Conservation (phyloP, 495 filamentous ascomycete genomes). For the Pseudotulostoma volvatum region DNA sequence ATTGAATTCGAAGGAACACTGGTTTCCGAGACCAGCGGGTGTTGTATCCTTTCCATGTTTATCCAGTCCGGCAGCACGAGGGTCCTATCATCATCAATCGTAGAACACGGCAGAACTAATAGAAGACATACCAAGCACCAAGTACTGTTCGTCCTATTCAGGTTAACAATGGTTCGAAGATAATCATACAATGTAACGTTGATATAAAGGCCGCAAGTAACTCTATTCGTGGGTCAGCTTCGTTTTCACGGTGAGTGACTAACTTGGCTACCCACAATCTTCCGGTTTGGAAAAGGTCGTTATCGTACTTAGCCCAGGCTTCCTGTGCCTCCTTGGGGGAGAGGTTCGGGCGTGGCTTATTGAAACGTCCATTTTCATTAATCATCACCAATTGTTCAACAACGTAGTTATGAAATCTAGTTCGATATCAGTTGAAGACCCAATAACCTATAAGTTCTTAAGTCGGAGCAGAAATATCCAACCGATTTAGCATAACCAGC, state of each 20-base stretch:
- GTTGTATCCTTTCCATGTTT: constrained; percentile 37
- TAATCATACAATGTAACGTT: constrained; percentile 76
- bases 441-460: neutral
- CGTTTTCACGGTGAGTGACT: too few species aligned
- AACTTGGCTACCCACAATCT: constrained; percentile 44
- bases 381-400: constrained; percentile 50
- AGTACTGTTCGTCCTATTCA: constrained; percentile 58
- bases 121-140: constrained; percentile 50
- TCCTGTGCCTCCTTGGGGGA: constrained; percentile 33
- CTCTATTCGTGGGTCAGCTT: too few species aligned
- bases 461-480: too few species aligned
- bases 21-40: constrained; percentile 49
- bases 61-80: constrained; percentile 29
- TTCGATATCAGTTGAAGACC: too few species aligned
- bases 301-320: constrained; percentile 59
- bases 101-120: neutral
- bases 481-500: constrained; percentile 39
- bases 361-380: constrained; percentile 58
- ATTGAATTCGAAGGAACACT: constrained; percentile 58
- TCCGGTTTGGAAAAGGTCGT: constrained; percentile 73
- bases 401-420: constrained; percentile 63
- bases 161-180: constrained; percentile 67
- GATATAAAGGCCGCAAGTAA: constrained; percentile 71
- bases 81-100: constrained; percentile 15
- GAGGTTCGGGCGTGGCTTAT: constrained; percentile 34